phyloP scores from a whole-genome alignment of 192 early-diverging fungal genomes.

The Mortierella alpina region DNA sequence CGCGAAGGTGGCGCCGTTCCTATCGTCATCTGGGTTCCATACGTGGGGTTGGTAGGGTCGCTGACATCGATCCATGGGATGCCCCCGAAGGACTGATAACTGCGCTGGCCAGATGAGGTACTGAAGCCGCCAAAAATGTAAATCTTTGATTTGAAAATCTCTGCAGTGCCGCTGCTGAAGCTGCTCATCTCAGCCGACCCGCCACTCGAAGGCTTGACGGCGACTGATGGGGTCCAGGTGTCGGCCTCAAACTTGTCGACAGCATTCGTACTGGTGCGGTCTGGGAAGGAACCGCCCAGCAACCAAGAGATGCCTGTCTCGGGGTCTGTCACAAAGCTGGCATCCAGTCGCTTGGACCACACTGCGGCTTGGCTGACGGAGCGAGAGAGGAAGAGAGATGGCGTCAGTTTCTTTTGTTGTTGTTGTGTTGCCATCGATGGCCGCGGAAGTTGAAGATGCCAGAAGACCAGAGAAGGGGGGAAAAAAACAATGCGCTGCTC shows the following conservation, averaged over 20 bases:
- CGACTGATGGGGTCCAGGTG: conserved; percentile 1
- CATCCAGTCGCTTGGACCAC: conserved; percentile 12
- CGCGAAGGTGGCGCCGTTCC: conserved; percentile 17
- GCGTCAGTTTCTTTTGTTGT: too few species aligned
- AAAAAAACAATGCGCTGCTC: background rate
- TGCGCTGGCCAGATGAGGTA: conserved; percentile 5
- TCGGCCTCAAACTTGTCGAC: conserved; percentile 23
- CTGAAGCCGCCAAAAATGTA: conserved; percentile 36
- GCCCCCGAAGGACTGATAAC: conserved; percentile 24
- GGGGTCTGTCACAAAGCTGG: conserved; percentile 26
- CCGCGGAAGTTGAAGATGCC: too few species aligned
- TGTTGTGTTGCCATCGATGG: too few species aligned
- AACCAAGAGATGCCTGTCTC: conserved; percentile 12
- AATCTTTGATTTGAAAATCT: conserved; percentile 18
- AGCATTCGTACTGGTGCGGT: conserved; percentile 25
- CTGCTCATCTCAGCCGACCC: background rate
- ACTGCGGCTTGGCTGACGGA: conserved; percentile 26
- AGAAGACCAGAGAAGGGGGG: too few species aligned
- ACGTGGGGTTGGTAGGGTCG: background rate
- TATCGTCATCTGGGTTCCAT: conserved; percentile 20
- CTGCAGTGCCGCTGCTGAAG: conserved; percentile 19
- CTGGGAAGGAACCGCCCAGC: conserved; percentile 16
- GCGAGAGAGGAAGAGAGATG: too few species aligned
- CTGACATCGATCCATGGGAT: conserved; percentile 20
- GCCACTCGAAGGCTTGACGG: background rate